Percentiles rank a stretch among this genome's conserved stretches.
These are phyloP conservation scores for Cruciata laevipes DNA, from an alignment of 257 asterid species.

Conservation along the genomic window DNA sequence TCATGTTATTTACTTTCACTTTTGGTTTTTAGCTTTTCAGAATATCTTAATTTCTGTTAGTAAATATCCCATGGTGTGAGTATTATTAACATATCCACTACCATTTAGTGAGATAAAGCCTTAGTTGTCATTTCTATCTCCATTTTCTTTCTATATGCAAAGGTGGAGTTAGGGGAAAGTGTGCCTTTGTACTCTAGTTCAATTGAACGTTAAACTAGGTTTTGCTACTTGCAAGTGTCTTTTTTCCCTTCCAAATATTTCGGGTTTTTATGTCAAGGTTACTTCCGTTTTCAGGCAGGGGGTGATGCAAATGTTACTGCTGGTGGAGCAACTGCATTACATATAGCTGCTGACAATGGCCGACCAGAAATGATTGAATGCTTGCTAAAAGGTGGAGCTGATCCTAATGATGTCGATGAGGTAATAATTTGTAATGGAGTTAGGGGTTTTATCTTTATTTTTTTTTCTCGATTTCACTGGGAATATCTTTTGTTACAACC, in stretches of 20 bases:
- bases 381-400: conserved; percentile 85
- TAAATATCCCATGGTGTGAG: background rate
- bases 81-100: no score
- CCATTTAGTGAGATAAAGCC: background rate
- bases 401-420: conserved; percentile 76
- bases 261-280: background rate
- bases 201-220: background rate
- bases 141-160: background rate
- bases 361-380: conserved; percentile 60
- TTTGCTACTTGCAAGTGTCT: background rate
- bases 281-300: conserved; percentile 64
- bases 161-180: background rate
- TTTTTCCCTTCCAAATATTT: background rate
- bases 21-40: background rate
- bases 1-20: background rate
- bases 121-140: background rate
- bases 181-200: background rate
- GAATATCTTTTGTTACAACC: background rate
- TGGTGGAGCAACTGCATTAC: conserved; percentile 92
- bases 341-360: conserved; percentile 86
- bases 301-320: conserved; percentile 67
- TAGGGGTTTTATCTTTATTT: conserved; percentile 9
- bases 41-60: background rate
- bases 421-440: conserved; percentile 27
- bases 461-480: background rate